Conservation (phyloP, 352 stramenopile species). For the Globisporangium nodosum region DNA sequence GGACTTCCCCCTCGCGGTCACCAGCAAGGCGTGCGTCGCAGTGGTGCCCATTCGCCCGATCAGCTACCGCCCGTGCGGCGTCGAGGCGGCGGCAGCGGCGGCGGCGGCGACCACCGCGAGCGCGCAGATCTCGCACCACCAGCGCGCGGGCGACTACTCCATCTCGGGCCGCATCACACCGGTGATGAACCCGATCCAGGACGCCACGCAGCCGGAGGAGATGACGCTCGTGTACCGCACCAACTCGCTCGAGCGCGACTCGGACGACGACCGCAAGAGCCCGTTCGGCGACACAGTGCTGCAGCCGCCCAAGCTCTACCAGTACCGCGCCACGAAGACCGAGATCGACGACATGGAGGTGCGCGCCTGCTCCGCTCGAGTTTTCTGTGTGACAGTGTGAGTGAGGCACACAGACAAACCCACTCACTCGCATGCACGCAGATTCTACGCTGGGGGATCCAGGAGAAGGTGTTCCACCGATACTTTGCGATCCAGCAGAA, state of each 20-base stretch:
- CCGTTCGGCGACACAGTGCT: slow-evolving; percentile 22
- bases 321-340: slow-evolving; percentile 50
- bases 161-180: slow-evolving; percentile 6
- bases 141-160: background rate
- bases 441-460: slow-evolving; percentile 63
- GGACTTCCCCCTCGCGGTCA: slow-evolving; percentile 36
- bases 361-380: slow-evolving; percentile 1
- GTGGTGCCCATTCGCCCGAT: slow-evolving; percentile 6
- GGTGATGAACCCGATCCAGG: slow-evolving; percentile 6
- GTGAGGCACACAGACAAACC: background rate
- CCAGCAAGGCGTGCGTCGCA: slow-evolving; percentile 24
- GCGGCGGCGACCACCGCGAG: background rate
- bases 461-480: slow-evolving; percentile 54
- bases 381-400: slow-evolving; percentile 1
- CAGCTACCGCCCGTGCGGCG: slow-evolving; percentile 6
- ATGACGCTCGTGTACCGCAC: slow-evolving; percentile 52
- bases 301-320: slow-evolving; percentile 38
- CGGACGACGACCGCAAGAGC: slow-evolving; percentile 33
- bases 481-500: slow-evolving; percentile 54
- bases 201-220: slow-evolving; percentile 29
- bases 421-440: slow-evolving; percentile 9
- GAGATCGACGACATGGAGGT: slow-evolving; percentile 79
- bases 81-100: slow-evolving; percentile 2
- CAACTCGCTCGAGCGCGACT: slow-evolving; percentile 32
- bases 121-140: slow-evolving; percentile 4